Evolutionary conservation across 495 filamentous ascomycete genomes (phyloP).

Genomic region (Terfezia boudieri): DNA sequence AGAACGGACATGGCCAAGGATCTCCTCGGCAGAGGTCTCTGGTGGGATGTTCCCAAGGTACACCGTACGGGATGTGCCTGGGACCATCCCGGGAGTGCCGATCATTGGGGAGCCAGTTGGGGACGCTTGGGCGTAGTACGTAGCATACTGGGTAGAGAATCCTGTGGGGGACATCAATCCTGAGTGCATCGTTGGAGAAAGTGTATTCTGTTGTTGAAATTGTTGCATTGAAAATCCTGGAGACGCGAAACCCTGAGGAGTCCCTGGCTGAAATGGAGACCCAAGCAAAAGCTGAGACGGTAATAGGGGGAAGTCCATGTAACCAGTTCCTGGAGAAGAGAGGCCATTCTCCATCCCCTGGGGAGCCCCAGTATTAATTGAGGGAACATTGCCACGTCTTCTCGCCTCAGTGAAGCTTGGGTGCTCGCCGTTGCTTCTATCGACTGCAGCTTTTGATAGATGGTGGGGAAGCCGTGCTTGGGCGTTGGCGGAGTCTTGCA

Average conservation of each 20-base stretch:
- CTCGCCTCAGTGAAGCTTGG: slow-evolving; percentile 56
- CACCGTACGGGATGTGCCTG: slow-evolving; percentile 83
- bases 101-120: slow-evolving; percentile 48
- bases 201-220: slow-evolving; percentile 55
- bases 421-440: slow-evolving; percentile 42
- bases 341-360: slow-evolving; percentile 43
- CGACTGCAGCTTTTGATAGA: slow-evolving; percentile 47
- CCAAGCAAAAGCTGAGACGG: slow-evolving; percentile 87
- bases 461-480: slow-evolving; percentile 37
- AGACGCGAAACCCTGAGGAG: slow-evolving; percentile 67
- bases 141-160: slow-evolving; percentile 16
- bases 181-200: slow-evolving; percentile 51
- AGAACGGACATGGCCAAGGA: slow-evolving; percentile 86
- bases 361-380: slow-evolving; percentile 60
- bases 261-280: slow-evolving; percentile 90
- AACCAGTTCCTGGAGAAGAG: slow-evolving; percentile 66
- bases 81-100: slow-evolving; percentile 53
- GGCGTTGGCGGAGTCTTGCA: neutral
- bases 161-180: slow-evolving; percentile 18
- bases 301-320: slow-evolving; percentile 91
- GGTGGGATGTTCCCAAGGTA: slow-evolving; percentile 95
- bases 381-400: slow-evolving; percentile 59
- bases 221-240: slow-evolving; percentile 73
- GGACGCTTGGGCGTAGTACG: slow-evolving; percentile 16
- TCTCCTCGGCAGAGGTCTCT: slow-evolving; percentile 95